Evolutionary conservation across 1,284 basidiomycete genomes (phyloP), one percentile per base, ranked within the genome.

Genomic region (Malassezia dermatis): DNA sequence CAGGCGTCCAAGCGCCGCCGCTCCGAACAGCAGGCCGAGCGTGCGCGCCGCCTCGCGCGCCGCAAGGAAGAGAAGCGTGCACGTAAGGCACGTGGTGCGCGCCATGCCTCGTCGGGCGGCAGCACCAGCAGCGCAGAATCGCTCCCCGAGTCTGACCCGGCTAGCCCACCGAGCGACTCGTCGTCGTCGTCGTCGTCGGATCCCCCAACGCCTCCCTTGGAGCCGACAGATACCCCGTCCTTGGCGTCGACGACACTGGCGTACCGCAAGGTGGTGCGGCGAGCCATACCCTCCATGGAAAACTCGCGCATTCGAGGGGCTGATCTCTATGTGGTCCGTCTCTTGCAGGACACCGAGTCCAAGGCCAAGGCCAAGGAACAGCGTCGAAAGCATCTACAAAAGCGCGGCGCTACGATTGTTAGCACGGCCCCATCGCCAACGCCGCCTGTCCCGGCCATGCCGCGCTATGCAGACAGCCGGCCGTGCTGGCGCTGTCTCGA

Each of bases 401-500:
- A 31, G 32, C 50, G 30, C 21, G 43, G 17, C 8, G 8, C 13
- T 3, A 35, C 31, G 3, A 11, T 30, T 15, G 7, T 26, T 1
- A 13, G 17, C 3, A 11, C 8, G 3, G 11, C 35, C 1, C 28
- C 31, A 7, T 32, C 41, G 7, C 35, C 46, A 13, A 31, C 34
- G 13, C 1, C 37, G 24, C 41, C 23, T 8, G 49, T 27, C 2
- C 41, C 23, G 4, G 49, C 31, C 5, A 26, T 11, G 45, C 55
- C 51, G 4, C 51, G 51, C 23, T 60, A 60, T 35, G 59, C 59
- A 7, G 59, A 60, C 42, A 57, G 54, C 35, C 40, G 59, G 19
- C 59, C 59, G 28, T 60, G 59, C 44, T 60, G 59, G 59, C 39
- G 59, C 8, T 60, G 59, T 30, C 48, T 60, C 17, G 55, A 60